Evolutionary conservation across 306 rosid genomes (phyloP).

Genomic region (Malus orientalis): DNA sequence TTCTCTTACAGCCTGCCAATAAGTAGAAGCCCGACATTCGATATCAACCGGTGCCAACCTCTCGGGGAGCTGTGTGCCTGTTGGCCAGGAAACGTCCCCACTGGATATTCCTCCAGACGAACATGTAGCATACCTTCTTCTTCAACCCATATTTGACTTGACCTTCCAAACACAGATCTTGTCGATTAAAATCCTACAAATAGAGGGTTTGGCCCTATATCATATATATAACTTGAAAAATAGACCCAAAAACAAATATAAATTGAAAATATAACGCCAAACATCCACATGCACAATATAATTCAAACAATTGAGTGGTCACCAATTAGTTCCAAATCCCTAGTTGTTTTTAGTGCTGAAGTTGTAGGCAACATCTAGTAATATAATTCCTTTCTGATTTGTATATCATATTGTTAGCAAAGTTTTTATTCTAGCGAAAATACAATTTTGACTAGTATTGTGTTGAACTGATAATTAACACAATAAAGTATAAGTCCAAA

Average conservation of each 20-base stretch:
- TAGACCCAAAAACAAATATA: no score
- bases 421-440: no score
- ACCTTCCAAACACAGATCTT: constrained; percentile 47
- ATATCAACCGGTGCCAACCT: no score
- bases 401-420: neutral
- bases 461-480: no score
- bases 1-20: no score
- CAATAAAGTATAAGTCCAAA: no score
- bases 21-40: no score
- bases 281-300: neutral
- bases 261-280: neutral
- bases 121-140: constrained; percentile 81
- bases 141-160: constrained; percentile 61
- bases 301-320: neutral
- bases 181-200: constrained; percentile 68
- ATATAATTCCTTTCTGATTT: neutral
- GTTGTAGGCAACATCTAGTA: neutral
- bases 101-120: no score
- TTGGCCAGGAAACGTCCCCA: no score
- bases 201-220: constrained; percentile 64
- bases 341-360: neutral
- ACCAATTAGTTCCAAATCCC: neutral
- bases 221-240: neutral
- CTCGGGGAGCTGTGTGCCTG: no score
- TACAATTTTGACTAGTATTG: no score